Evolutionary conservation across 1,139 yeast genomes (phyloP).

Genomic region (Hansenula anomala): DNA sequence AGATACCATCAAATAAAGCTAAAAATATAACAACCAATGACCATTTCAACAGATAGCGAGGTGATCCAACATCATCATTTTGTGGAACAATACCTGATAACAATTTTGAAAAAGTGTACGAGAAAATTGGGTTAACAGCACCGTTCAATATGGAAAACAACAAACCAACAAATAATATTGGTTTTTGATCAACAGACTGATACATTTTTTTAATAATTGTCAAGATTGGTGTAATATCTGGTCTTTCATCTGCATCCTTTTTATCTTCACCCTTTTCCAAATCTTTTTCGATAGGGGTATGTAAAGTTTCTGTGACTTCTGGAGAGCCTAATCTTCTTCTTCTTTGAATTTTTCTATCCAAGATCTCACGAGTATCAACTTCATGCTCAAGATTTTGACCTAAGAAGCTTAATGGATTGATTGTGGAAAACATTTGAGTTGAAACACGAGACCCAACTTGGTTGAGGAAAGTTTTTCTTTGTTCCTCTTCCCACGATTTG

Average conservation of each 20-base stretch:
- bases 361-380: neutral
- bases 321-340: neutral
- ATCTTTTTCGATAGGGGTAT: neutral
- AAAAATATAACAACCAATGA: constrained; percentile 57
- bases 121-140: constrained; percentile 67
- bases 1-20: constrained; percentile 56
- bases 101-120: constrained; percentile 69
- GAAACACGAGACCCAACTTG: constrained; percentile 13
- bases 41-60: constrained; percentile 50
- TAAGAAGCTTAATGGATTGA: constrained; percentile 14
- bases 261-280: constrained; percentile 1
- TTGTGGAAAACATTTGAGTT: constrained; percentile 12
- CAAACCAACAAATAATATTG: constrained; percentile 46
- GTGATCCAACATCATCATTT: constrained; percentile 28
- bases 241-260: constrained; percentile 9
- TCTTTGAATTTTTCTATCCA: neutral
- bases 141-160: constrained; percentile 53
- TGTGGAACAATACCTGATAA: constrained; percentile 49
- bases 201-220: constrained; percentile 35
- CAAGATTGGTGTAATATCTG: constrained; percentile 26
- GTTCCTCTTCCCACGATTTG: neutral
- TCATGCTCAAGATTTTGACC: constrained; percentile 6
- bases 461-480: constrained; percentile 3
- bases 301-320: neutral
- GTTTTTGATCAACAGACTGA: constrained; percentile 30